phyloP scores from a whole-genome alignment of 257 asterid genomes.

The Solanum chilense region DNA sequence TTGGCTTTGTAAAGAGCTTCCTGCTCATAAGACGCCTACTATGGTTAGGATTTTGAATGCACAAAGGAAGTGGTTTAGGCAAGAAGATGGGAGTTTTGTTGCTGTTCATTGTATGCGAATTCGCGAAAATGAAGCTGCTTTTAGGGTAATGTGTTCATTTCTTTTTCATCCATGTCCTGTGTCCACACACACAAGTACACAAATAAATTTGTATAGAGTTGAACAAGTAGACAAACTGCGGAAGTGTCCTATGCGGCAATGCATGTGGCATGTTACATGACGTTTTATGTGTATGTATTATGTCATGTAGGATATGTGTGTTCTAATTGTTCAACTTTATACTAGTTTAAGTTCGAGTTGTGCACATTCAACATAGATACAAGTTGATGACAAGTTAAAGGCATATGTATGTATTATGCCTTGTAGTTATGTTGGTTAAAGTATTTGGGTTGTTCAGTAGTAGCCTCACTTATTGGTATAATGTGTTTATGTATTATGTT shows the following conservation, averaged over 20 bases:
- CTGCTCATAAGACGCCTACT: slow-evolving; percentile 57
- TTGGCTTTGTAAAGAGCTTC: slow-evolving; percentile 96
- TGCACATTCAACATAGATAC: background rate
- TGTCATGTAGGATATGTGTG: background rate
- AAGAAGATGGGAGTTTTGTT: slow-evolving; percentile 64
- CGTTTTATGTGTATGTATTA: background rate
- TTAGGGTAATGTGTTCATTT: background rate
- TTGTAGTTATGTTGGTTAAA: background rate
- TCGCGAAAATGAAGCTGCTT: slow-evolving; percentile 45
- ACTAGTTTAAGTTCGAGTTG: no score
- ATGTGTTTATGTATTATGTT: no score
- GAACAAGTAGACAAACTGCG: background rate
- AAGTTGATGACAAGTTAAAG: background rate
- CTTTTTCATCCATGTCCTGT: background rate
- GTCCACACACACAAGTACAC: background rate
- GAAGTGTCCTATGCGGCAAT: background rate
- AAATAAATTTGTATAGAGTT: background rate
- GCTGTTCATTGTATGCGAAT: slow-evolving; percentile 66
- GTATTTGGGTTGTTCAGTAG: background rate
- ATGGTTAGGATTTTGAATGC: slow-evolving; percentile 70
- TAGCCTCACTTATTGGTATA: background rate
- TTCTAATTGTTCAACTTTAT: background rate
- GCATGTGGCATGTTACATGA: background rate
- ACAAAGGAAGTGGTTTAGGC: slow-evolving; percentile 85
- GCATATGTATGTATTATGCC: background rate